Conservation (phyloP, 1,284 basidiomycete genomes). For the Cryptococcus sp. region DNA sequence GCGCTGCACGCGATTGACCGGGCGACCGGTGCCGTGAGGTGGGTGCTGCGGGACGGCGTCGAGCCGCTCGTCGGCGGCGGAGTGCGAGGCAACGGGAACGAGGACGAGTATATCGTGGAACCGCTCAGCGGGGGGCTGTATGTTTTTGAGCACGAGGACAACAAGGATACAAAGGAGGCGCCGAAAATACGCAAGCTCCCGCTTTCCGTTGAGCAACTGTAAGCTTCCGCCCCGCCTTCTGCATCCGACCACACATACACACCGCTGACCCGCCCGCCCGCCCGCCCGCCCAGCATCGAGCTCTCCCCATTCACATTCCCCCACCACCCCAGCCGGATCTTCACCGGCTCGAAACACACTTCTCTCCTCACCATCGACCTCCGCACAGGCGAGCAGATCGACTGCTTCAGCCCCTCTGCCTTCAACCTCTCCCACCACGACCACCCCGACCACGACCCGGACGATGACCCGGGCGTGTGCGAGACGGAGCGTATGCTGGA, state of each 20-base stretch:
- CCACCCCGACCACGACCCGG: slow-evolving; percentile 7
- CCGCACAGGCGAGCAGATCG: slow-evolving; percentile 44
- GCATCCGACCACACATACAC: background rate
- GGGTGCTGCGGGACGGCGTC: slow-evolving; percentile 44
- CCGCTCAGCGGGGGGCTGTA: slow-evolving; percentile 47
- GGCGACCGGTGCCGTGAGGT: slow-evolving; percentile 38
- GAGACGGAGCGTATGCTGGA: slow-evolving; percentile 38
- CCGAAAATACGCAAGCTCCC: slow-evolving; percentile 47
- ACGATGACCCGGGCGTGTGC: slow-evolving; percentile 19
- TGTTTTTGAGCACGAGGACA: slow-evolving; percentile 42
- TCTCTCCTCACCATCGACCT: slow-evolving; percentile 48
- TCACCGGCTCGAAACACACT: slow-evolving; percentile 48
- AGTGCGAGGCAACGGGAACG: slow-evolving; percentile 25
- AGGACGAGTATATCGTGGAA: slow-evolving; percentile 49
- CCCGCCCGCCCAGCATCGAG: slow-evolving; percentile 47
- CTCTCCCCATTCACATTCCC: slow-evolving; percentile 48
- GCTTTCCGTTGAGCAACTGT: slow-evolving; percentile 49
- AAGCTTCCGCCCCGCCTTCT: slow-evolving; percentile 14
- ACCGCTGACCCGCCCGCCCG: slow-evolving; percentile 1
- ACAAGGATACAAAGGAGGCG: slow-evolving; percentile 24
- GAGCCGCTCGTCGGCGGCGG: slow-evolving; percentile 44
- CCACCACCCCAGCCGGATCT: slow-evolving; percentile 42
- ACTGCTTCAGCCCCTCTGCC: slow-evolving; percentile 37
- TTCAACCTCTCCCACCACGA: slow-evolving; percentile 26
- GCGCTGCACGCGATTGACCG: slow-evolving; percentile 48